These are phyloP conservation scores for Camelina neglecta DNA, from an alignment of 345 rosid genomes.

Conservation along the genomic window DNA sequence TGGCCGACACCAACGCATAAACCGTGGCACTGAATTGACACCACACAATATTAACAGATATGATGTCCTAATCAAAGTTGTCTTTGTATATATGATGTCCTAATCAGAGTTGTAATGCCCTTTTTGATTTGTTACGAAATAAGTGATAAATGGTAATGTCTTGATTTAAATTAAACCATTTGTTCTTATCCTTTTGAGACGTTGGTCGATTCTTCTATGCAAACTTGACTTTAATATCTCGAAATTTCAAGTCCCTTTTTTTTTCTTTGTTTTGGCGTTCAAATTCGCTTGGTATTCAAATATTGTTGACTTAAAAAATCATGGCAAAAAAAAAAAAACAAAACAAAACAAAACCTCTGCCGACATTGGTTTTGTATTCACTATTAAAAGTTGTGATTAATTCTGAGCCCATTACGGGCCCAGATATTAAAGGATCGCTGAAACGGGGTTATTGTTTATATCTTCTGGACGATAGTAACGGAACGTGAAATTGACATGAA, in stretches of 20 bases:
- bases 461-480: neutral
- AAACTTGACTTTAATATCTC: slow-evolving; percentile 22
- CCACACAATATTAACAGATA: slow-evolving; percentile 12
- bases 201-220: slow-evolving; percentile 6
- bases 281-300: neutral
- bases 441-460: neutral
- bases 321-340: neutral
- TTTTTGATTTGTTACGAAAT: slow-evolving; percentile 1
- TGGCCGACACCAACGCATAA: slow-evolving; percentile 45
- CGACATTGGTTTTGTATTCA: slow-evolving; percentile 17
- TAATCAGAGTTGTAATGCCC: slow-evolving; percentile 27
- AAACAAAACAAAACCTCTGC: neutral
- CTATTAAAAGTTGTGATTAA: too few species aligned
- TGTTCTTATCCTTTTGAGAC: slow-evolving; percentile 33
- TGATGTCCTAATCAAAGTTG: slow-evolving; percentile 32
- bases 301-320: neutral
- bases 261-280: neutral
- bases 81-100: slow-evolving; percentile 9
- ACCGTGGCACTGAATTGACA: slow-evolving; percentile 39
- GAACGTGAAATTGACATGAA: neutral
- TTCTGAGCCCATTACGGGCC: slow-evolving; percentile 36
- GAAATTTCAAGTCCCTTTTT: neutral
- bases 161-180: neutral
- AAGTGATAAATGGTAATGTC: neutral
- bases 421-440: neutral